These are phyloP conservation scores for Solanum lycopersicoides DNA, from an alignment of 257 asterid species.

Conservation along the genomic window DNA sequence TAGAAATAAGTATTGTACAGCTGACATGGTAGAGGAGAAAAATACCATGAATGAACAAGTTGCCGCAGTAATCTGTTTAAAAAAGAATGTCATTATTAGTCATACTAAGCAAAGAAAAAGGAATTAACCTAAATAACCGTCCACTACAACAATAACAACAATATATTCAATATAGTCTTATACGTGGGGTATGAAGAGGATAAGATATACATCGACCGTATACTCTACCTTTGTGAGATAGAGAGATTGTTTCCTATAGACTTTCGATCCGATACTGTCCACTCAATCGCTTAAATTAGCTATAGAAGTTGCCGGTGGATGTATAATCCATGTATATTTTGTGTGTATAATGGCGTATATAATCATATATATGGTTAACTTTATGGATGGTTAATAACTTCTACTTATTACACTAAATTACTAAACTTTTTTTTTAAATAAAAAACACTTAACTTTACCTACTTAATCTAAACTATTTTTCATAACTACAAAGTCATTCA, in stretches of 20 bases:
- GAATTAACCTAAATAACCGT: background rate
- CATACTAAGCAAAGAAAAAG: background rate
- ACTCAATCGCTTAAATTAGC: background rate
- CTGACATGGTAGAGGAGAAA: constrained; percentile 92
- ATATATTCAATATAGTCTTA: background rate
- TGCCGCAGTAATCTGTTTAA: constrained; percentile 63
- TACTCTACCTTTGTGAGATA: background rate
- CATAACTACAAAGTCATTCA: background rate
- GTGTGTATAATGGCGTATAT: background rate
- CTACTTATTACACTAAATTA: background rate
- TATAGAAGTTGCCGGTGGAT: background rate
- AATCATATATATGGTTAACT: too few species aligned
- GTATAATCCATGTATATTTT: background rate
- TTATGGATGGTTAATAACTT: background rate
- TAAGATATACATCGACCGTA: background rate
- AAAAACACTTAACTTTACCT: background rate
- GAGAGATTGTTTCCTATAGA: background rate
- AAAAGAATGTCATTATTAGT: background rate
- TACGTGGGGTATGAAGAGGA: fast-evolving
- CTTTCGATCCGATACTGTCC: background rate
- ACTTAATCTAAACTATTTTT: background rate
- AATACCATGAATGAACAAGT: constrained; percentile 89
- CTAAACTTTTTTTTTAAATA: background rate
- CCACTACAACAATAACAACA: background rate
- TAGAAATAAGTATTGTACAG: constrained; percentile 54